Percentiles rank a stretch among this genome's conserved stretches.
Evolutionary conservation across 306 rosid genomes (phyloP).

Genomic region (Rosa lucieae): DNA sequence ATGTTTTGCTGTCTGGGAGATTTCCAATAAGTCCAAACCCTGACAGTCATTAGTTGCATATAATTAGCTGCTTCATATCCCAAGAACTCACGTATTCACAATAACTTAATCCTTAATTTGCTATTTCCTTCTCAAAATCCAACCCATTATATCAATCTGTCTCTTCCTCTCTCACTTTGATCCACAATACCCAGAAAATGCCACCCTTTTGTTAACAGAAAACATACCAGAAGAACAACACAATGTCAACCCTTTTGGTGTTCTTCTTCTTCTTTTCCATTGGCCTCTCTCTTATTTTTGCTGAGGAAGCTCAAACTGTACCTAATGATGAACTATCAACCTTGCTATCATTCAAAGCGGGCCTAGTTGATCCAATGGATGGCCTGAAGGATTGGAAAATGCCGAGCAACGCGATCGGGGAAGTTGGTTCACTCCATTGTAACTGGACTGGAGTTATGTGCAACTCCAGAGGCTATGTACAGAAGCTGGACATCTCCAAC

Average conservation of each 20-base stretch:
- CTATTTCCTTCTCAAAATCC: not conserved
- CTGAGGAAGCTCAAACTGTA: conserved; percentile 37
- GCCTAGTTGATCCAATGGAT: conserved; percentile 53
- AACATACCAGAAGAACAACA: conserved; percentile 36
- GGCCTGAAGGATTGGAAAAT: conserved; percentile 58
- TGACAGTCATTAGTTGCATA: conserved; percentile 59
- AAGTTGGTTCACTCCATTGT: conserved; percentile 42
- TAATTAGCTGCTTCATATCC: conserved; percentile 60
- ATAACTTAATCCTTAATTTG: conserved; percentile 31
- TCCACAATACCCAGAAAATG: conserved; percentile 39
- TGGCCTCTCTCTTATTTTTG: conserved; percentile 47
- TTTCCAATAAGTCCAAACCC: conserved; percentile 62
- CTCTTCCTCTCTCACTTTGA: conserved; percentile 32
- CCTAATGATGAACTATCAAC: conserved; percentile 50
- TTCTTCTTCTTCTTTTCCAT: conserved; percentile 57
- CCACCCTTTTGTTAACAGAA: conserved; percentile 30
- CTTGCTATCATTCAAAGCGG: conserved; percentile 55
- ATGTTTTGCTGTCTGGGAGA: conserved; percentile 67
- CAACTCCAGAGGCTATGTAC: conserved; percentile 57
- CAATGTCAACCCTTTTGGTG: conserved; percentile 42
- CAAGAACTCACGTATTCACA: conserved; percentile 64
- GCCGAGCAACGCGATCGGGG: conserved; percentile 32
- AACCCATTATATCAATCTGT: not conserved
- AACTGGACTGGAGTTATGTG: conserved; percentile 78
- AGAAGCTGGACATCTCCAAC: conserved; percentile 73